These are phyloP conservation scores for Pythium graminicola DNA, from an alignment of 352 stramenopile genomes.

Conservation along the genomic window DNA sequence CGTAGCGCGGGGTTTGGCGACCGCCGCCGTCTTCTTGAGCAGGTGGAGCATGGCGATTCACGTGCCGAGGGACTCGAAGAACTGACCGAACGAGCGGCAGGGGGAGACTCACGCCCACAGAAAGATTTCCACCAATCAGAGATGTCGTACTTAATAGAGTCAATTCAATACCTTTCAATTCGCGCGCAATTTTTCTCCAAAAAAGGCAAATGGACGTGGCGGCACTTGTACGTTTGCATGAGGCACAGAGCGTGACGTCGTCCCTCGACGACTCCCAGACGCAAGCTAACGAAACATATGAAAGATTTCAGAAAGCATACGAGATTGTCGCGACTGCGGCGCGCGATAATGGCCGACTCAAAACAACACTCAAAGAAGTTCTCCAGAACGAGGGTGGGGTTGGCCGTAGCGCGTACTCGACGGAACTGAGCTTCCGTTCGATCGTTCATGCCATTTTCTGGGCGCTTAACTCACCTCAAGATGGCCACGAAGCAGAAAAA, in stretches of 20 bases:
- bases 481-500: slow-evolving; percentile 19
- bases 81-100: slow-evolving; percentile 6
- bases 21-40: slow-evolving; percentile 60
- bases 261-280: slow-evolving; percentile 2
- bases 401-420: slow-evolving; percentile 30
- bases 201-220: slow-evolving; percentile 14
- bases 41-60: slow-evolving; percentile 56
- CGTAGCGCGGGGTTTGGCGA: slow-evolving; percentile 40
- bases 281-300: background rate
- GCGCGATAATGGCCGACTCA: slow-evolving; percentile 26
- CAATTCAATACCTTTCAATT: slow-evolving; percentile 1
- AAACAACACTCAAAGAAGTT: slow-evolving; percentile 15
- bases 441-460: slow-evolving; percentile 36
- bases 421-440: slow-evolving; percentile 24
- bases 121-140: slow-evolving; percentile 20
- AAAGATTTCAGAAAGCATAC: slow-evolving; percentile 3
- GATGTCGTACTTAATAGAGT: slow-evolving; percentile 1
- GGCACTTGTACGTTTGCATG: slow-evolving; percentile 28
- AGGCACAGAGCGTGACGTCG: slow-evolving; percentile 6
- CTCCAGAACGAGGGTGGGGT: slow-evolving; percentile 19
- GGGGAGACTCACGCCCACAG: slow-evolving; percentile 6
- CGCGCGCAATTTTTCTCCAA: background rate
- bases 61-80: slow-evolving; percentile 4
- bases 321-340: slow-evolving; percentile 16
- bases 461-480: slow-evolving; percentile 20